These are phyloP conservation scores for Diatrype stigma DNA, from an alignment of 2,329 filamentous ascomycete genomes.

Conservation along the genomic window DNA sequence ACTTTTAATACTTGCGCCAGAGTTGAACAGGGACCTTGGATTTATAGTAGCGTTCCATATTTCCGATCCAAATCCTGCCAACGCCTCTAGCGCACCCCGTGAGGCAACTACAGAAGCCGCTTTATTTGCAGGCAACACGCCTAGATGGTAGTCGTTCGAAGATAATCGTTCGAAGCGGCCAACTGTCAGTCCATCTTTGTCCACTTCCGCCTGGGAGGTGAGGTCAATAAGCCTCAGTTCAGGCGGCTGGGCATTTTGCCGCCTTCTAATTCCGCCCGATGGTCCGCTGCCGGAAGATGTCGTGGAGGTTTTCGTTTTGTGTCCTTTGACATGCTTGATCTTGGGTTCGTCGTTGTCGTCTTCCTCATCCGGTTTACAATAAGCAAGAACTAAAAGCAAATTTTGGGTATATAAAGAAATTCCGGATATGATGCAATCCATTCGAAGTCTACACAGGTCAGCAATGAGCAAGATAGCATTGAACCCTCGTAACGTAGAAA, in stretches of 20 bases:
- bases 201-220: slow-evolving; percentile 77
- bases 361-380: slow-evolving; percentile 72
- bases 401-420: slow-evolving; percentile 94
- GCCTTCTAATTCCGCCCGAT: slow-evolving; percentile 62
- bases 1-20: slow-evolving; percentile 71
- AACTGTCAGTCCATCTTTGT: slow-evolving; percentile 80
- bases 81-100: slow-evolving; percentile 70
- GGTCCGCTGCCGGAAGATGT: slow-evolving; percentile 53
- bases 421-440: slow-evolving; percentile 96
- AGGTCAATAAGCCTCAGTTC: slow-evolving; percentile 91
- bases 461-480: too few species aligned
- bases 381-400: slow-evolving; percentile 86
- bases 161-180: slow-evolving; percentile 83
- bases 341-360: slow-evolving; percentile 42
- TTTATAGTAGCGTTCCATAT: slow-evolving; percentile 91
- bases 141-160: slow-evolving; percentile 87
- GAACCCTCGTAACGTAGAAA: too few species aligned
- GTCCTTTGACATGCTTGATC: slow-evolving; percentile 27
- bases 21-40: slow-evolving; percentile 81
- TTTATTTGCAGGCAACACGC: slow-evolving; percentile 69
- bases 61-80: slow-evolving; percentile 68
- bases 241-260: slow-evolving; percentile 76
- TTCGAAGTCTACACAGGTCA: slow-evolving; percentile 73
- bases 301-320: slow-evolving; percentile 40
- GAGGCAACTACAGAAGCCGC: slow-evolving; percentile 61